A percentile compares a stretch with the other conserved stretches of the same genome.
These are phyloP conservation scores for Microcera coccophila DNA, from an alignment of 2,329 filamentous ascomycete genomes.

Conservation along the genomic window DNA sequence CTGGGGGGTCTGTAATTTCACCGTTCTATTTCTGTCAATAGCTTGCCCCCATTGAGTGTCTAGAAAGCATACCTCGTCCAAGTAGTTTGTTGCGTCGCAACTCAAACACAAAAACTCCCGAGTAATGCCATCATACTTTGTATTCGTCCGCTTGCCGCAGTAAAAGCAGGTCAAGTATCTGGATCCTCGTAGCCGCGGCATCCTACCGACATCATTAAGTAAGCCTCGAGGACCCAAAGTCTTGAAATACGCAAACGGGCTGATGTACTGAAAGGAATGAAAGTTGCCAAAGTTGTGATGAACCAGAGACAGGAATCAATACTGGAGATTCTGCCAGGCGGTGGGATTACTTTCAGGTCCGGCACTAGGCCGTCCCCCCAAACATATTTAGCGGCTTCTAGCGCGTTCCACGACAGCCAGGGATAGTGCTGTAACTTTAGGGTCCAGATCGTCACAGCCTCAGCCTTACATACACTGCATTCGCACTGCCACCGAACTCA, in stretches of 20 bases:
- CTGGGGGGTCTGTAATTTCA: slow-evolving; percentile 82
- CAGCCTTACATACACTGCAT: slow-evolving; percentile 4
- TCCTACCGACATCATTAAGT: slow-evolving; percentile 25
- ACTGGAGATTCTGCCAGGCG: slow-evolving; percentile 35
- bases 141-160: slow-evolving; percentile 66
- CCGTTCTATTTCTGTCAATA: slow-evolving; percentile 57
- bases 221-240: background rate
- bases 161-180: slow-evolving; percentile 71
- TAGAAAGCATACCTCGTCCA: slow-evolving; percentile 65
- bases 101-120: slow-evolving; percentile 68
- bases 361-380: slow-evolving; percentile 4
- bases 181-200: slow-evolving; percentile 41
- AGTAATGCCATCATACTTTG: slow-evolving; percentile 54
- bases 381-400: slow-evolving; percentile 1
- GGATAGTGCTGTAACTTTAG: background rate
- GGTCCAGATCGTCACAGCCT: slow-evolving; percentile 12
- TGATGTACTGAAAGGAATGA: background rate
- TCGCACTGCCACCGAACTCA: background rate
- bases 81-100: slow-evolving; percentile 84
- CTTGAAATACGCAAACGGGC: background rate
- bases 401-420: background rate
- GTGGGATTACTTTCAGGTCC: slow-evolving; percentile 15
- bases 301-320: slow-evolving; percentile 15
- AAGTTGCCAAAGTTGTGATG: slow-evolving; percentile 2
- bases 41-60: rapidly evolving